A percentile compares a stretch with the other conserved stretches of the same genome.
Evolutionary conservation across 192 early-diverging fungal genomes (phyloP).

Genomic region (Coemansia sp.): DNA sequence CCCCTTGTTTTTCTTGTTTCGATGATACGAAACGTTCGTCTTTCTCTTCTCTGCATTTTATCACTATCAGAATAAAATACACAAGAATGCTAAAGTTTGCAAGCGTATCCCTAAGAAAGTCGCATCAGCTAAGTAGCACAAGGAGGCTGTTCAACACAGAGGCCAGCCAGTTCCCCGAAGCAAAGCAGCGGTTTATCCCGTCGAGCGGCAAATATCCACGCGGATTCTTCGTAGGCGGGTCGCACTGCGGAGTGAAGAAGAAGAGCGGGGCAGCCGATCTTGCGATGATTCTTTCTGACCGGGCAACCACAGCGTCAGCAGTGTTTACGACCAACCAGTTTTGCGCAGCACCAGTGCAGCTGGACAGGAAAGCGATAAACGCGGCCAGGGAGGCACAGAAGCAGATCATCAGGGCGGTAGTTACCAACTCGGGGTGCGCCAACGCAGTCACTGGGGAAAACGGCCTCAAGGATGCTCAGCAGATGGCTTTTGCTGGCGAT

Average conservation of each 20-base stretch:
- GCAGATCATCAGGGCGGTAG: constrained; percentile 55
- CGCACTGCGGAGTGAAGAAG: constrained; percentile 72
- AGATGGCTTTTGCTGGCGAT: constrained; percentile 65
- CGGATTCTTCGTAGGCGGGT: constrained; percentile 81
- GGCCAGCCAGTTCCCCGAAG: constrained; percentile 41
- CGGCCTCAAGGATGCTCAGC: constrained; percentile 76
- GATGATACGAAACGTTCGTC: not conserved
- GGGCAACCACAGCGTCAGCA: constrained; percentile 73
- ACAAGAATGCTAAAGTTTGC: not conserved
- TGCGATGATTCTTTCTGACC: constrained; percentile 72
- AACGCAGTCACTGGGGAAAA: constrained; percentile 92
- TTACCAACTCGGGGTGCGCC: constrained; percentile 91
- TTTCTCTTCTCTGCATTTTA: not conserved
- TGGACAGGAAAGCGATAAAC: constrained; percentile 65
- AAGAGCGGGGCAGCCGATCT: constrained; percentile 79
- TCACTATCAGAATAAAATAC: not conserved
- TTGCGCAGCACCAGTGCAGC: constrained; percentile 84
- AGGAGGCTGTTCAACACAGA: constrained; percentile 31
- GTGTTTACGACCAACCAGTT: constrained; percentile 95
- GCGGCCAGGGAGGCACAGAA: constrained; percentile 45
- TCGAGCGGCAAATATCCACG: constrained; percentile 75
- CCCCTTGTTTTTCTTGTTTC: not conserved
- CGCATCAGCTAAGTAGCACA: not conserved
- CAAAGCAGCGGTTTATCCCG: constrained; percentile 69
- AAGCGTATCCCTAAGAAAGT: not conserved